These are phyloP conservation scores for Saturnispora diversa DNA, from an alignment of 805 yeast species.

Conservation along the genomic window DNA sequence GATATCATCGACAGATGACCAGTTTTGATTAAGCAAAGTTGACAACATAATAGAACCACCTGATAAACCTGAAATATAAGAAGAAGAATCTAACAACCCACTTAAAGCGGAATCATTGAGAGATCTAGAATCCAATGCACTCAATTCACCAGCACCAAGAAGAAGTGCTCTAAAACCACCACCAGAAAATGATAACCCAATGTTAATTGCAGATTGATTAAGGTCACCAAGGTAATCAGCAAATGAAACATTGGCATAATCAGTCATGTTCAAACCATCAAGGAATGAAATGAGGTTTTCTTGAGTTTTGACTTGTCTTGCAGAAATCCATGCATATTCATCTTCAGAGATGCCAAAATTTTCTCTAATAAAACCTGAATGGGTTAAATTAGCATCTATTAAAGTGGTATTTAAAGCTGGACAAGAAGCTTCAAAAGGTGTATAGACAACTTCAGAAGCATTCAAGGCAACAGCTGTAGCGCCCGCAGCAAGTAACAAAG, in stretches of 20 bases:
- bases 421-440: constrained; percentile 46
- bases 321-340: constrained; percentile 48
- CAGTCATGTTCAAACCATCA: constrained; percentile 35
- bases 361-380: constrained; percentile 30
- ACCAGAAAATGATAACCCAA: constrained; percentile 63
- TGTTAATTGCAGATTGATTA: constrained; percentile 31
- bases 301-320: constrained; percentile 37
- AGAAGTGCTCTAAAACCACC: constrained; percentile 87
- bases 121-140: constrained; percentile 73
- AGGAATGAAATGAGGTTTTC: constrained; percentile 38
- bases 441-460: constrained; percentile 29
- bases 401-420: constrained; percentile 28
- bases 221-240: constrained; percentile 26
- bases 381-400: constrained; percentile 11
- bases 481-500: not conserved
- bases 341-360: constrained; percentile 38
- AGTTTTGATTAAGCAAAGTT: constrained; percentile 58
- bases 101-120: constrained; percentile 27
- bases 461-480: constrained; percentile 29
- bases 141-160: constrained; percentile 72
- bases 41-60: constrained; percentile 76
- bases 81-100: constrained; percentile 63
- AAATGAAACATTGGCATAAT: constrained; percentile 39
- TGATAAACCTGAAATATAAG: constrained; percentile 67
- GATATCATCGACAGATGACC: constrained; percentile 56